Evolutionary conservation across 2,329 filamentous ascomycete species (phyloP).

Genomic region (Mollisia scopiformis): DNA sequence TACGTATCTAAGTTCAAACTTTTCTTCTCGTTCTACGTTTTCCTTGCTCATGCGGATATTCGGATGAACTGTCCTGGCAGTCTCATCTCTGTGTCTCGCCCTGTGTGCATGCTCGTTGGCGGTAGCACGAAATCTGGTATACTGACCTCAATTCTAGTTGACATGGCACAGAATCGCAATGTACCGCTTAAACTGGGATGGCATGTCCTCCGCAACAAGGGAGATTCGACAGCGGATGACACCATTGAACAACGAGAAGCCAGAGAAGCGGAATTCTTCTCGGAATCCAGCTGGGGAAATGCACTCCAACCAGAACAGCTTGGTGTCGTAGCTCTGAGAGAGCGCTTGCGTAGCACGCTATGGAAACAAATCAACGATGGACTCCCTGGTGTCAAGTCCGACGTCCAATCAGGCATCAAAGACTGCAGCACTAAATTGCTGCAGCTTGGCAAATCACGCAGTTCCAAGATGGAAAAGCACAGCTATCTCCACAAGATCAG

Average conservation of each 20-base stretch:
- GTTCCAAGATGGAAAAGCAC: constrained; percentile 5
- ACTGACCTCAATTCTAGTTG: no score
- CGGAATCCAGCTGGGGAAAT: constrained; percentile 17
- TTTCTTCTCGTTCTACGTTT: no score
- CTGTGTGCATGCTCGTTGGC: no score
- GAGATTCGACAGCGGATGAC: constrained; percentile 47
- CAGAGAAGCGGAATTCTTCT: constrained; percentile 13
- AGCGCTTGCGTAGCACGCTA: constrained; percentile 42
- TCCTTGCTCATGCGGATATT: no score
- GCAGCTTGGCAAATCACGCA: constrained; percentile 5
- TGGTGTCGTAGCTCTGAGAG: constrained; percentile 46
- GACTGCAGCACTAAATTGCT: neutral
- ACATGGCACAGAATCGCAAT: constrained; percentile 43
- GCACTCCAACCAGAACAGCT: constrained; percentile 8
- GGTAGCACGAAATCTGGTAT: no score
- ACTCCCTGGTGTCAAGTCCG: constrained; percentile 12
- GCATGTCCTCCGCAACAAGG: constrained; percentile 48
- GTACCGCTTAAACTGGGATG: constrained; percentile 46
- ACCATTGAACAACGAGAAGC: constrained; percentile 33
- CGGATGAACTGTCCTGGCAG: no score
- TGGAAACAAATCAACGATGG: constrained; percentile 16
- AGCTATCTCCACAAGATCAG: constrained; percentile 12
- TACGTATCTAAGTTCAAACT: no score
- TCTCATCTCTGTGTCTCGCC: no score
- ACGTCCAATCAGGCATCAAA: constrained; percentile 23